Evolutionary conservation across 306 rosid species (phyloP).

Genomic region (Trifolium fragiferum): DNA sequence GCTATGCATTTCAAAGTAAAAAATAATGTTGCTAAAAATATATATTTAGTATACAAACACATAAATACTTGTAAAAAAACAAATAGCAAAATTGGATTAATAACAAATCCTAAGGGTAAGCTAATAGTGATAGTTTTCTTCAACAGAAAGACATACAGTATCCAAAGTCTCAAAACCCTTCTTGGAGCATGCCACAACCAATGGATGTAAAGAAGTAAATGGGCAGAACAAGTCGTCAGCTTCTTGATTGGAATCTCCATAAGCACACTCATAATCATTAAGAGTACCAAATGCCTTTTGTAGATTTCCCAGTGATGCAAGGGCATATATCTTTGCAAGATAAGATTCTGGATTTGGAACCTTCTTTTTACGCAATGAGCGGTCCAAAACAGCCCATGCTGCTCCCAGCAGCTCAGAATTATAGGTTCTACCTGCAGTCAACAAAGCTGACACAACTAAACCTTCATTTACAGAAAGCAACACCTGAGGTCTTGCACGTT

Average conservation of each 20-base stretch:
- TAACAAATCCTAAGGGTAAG: constrained; percentile 7
- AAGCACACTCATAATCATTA: constrained; percentile 71
- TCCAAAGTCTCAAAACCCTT: constrained; percentile 95
- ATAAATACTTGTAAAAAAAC: constrained; percentile 13
- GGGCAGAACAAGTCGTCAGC: constrained; percentile 83
- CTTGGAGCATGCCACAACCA: constrained; percentile 83
- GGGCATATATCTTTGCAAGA: constrained; percentile 79
- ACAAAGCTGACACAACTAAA: constrained; percentile 70
- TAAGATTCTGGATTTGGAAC: constrained; percentile 91
- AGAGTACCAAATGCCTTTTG: constrained; percentile 79
- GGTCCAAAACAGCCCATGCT: constrained; percentile 83
- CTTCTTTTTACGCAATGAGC: constrained; percentile 76
- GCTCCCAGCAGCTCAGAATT: constrained; percentile 69
- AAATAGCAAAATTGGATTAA: background rate
- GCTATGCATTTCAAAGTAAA: constrained; percentile 15
- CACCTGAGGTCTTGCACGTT: constrained; percentile 68
- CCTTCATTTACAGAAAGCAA: constrained; percentile 84
- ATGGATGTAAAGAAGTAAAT: constrained; percentile 82
- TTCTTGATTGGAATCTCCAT: constrained; percentile 62
- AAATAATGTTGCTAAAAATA: background rate
- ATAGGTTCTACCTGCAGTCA: constrained; percentile 81
- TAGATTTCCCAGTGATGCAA: constrained; percentile 77
- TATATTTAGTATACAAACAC: background rate
- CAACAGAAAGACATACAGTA: constrained; percentile 58
- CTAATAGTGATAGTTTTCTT: constrained; percentile 37